Percentiles rank a stretch among this genome's conserved stretches.
phyloP scores from a whole-genome alignment of 2,329 filamentous ascomycete genomes.

The Colletotrichum sp. region DNA sequence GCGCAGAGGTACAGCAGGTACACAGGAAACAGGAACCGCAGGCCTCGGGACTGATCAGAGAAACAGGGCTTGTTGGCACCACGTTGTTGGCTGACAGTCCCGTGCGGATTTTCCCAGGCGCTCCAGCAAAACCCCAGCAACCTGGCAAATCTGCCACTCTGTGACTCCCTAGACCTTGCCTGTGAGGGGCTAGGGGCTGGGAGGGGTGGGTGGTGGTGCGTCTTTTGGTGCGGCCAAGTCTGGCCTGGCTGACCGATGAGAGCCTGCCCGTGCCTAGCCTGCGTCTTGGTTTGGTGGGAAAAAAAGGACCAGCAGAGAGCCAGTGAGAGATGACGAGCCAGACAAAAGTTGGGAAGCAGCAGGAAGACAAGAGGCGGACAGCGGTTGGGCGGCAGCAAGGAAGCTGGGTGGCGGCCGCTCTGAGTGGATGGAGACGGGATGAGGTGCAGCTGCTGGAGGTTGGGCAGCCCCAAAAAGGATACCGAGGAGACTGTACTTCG shows the following conservation, averaged over 20 bases:
- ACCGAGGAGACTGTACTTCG: neutral
- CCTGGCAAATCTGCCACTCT: slow-evolving; percentile 7
- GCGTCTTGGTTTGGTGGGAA: neutral
- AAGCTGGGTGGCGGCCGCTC: slow-evolving; percentile 16
- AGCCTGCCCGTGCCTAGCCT: neutral
- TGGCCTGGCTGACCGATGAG: slow-evolving; percentile 1
- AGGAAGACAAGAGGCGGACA: neutral
- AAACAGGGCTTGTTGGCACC: slow-evolving; percentile 24
- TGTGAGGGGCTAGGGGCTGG: neutral
- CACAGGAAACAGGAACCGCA: neutral
- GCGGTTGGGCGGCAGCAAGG: slow-evolving; percentile 17
- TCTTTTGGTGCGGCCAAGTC: neutral
- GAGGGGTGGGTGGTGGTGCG: neutral
- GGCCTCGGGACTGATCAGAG: neutral
- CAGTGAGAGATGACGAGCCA: neutral
- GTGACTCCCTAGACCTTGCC: neutral
- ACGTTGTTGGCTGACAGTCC: slow-evolving; percentile 33
- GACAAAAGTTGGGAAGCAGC: neutral
- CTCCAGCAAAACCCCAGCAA: slow-evolving; percentile 16
- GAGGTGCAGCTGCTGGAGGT: slow-evolving; percentile 16
- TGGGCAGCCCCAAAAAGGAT: slow-evolving; percentile 18
- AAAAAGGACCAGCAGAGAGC: neutral
- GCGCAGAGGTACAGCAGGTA: slow-evolving; percentile 17
- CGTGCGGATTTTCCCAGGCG: slow-evolving; percentile 15
- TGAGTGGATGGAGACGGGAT: slow-evolving; percentile 17